Evolutionary conservation across 129 eudicot genomes (phyloP), one percentile per base, ranked within the genome.

Genomic region (Flaveria bidentis): DNA sequence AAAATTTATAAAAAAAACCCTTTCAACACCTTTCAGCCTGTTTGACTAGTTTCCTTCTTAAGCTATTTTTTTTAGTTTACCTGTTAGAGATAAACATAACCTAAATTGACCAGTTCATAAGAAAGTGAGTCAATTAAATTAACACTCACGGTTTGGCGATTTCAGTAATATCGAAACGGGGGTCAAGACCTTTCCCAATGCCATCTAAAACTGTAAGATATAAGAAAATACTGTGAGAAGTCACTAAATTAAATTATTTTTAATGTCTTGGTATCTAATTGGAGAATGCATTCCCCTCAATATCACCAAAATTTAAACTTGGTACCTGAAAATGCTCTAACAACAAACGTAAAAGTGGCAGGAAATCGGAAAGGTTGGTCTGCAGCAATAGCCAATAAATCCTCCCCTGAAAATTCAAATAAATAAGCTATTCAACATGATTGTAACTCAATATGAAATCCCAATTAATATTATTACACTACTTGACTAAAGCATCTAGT

Each of bases 141-240:
- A 69, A 63, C 26, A 87, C 99, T 91, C 76, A 95, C 99, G 99
- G 99, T 86, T 86, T 95, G 22, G 99, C 97, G 69, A 95, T 95
- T 82, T 95, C 99, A 30, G 99, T 91, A 71, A 95, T 95, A 85
- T 95, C 99, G 67, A 95, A 95, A 76, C 99, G 96, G 70, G 99
- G 96, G 74, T 95, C 97, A 7, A 95, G 99, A 76, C 99, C 99
- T 80, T 95, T 95, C 75, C 99, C 99, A 80, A 95, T 95, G 73
- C 99, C 99, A 86, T 95, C 99, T 78, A 95, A 80, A 50, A 95
- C 99, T 95, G 90, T 45, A 78, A 42, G 30, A 30, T 55, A 28
- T 16, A 78, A 72, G 75, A 53, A 71, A 77, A 66, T 9, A 46
- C 30, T 58, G 42, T 72, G 52, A 72, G 60, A 67, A 12, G 23